Conservation (phyloP, 345 rosid genomes). For the Salix arbutifolia region DNA sequence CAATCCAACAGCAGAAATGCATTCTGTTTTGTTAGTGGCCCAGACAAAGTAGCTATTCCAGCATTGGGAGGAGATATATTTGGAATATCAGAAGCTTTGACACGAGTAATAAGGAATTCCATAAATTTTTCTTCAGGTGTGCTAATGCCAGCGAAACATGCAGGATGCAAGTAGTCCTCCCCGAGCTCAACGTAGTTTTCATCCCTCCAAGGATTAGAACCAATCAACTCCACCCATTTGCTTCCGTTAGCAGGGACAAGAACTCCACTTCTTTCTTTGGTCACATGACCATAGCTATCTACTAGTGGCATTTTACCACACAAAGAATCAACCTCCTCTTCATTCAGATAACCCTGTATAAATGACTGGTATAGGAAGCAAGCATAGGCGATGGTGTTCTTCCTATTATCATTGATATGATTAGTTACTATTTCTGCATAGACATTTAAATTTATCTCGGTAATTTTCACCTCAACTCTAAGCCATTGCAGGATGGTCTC, state of each 20-base stretch:
- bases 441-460: constrained; percentile 9
- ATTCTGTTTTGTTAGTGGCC: constrained; percentile 46
- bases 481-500: constrained; percentile 44
- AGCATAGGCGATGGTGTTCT: constrained; percentile 40
- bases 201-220: constrained; percentile 50
- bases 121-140: constrained; percentile 33
- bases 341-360: constrained; percentile 15
- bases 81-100: constrained; percentile 49
- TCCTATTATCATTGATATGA: constrained; percentile 21
- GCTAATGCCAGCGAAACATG: constrained; percentile 34
- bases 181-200: constrained; percentile 43
- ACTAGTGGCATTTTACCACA: constrained; percentile 50
- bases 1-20: constrained; percentile 54
- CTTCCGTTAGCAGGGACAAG: constrained; percentile 67
- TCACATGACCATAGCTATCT: constrained; percentile 42
- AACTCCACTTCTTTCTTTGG: constrained; percentile 24
- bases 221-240: constrained; percentile 52
- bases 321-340: constrained; percentile 13
- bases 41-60: constrained; percentile 41
- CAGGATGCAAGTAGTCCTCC: constrained; percentile 44
- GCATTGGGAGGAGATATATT: constrained; percentile 48
- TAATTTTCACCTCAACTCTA: constrained; percentile 6
- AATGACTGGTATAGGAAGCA: constrained; percentile 56
- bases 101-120: constrained; percentile 32
- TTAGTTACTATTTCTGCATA: constrained; percentile 30